Percentiles rank a stretch among this genome's conserved stretches.
Evolutionary conservation across 169 alveolate species (phyloP).

Genomic region (Plasmodium cynomolgi): DNA sequence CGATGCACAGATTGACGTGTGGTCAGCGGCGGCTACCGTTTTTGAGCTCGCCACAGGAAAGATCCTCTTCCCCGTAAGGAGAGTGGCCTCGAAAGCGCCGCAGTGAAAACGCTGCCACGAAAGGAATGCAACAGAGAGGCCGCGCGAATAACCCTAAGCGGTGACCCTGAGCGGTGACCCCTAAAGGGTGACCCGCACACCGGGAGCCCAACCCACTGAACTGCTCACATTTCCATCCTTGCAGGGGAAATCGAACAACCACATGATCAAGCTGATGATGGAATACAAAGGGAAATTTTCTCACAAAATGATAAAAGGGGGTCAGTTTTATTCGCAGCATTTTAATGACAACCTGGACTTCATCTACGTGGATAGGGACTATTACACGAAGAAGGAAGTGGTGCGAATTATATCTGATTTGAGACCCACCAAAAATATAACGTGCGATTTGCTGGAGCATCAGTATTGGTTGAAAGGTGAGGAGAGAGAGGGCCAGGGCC

Average conservation of each 20-base stretch:
- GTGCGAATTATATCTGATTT: slow-evolving; percentile 83
- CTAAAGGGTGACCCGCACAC: neutral
- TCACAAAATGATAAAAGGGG: slow-evolving; percentile 90
- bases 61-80: slow-evolving; percentile 93
- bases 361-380: slow-evolving; percentile 82
- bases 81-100: slow-evolving; percentile 82
- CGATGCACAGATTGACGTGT: slow-evolving; percentile 94
- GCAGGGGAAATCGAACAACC: slow-evolving; percentile 95
- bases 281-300: slow-evolving; percentile 95
- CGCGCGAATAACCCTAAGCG: neutral
- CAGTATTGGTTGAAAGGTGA: slow-evolving; percentile 83
- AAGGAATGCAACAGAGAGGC: neutral
- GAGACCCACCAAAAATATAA: slow-evolving; percentile 85
- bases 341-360: slow-evolving; percentile 88
- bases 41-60: slow-evolving; percentile 98
- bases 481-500: neutral
- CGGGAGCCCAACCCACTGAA: neutral
- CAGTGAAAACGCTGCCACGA: slow-evolving; percentile 77
- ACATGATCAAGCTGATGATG: slow-evolving; percentile 96
- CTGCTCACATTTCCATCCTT: neutral
- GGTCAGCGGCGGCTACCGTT: slow-evolving; percentile 97
- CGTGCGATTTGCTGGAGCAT: slow-evolving; percentile 85
- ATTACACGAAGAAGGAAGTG: slow-evolving; percentile 87
- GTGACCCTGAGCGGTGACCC: no score
- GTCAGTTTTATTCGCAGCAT: slow-evolving; percentile 89